A percentile compares a stretch with the other conserved stretches of the same genome.
These are phyloP conservation scores for Seiridium unicorne DNA, from an alignment of 2,329 filamentous ascomycete genomes.

Conservation along the genomic window DNA sequence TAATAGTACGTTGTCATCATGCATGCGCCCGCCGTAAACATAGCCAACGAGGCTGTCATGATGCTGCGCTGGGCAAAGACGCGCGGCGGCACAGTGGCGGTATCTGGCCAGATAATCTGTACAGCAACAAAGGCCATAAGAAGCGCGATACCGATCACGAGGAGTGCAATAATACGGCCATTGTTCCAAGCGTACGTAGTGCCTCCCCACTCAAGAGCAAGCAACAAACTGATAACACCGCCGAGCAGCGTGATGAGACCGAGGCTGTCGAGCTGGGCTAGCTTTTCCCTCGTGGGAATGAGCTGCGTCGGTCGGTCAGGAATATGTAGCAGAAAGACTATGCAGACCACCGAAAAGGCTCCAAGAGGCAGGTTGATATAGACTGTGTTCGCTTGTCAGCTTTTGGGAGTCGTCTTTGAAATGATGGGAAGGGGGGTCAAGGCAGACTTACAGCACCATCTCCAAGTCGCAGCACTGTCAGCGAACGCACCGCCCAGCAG, in stretches of 20 bases:
- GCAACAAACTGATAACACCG: conserved; percentile 1
- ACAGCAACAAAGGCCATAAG: background rate
- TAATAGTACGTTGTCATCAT: conserved; percentile 28
- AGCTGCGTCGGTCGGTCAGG: conserved; percentile 10
- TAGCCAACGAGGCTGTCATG: background rate
- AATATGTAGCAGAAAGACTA: conserved; percentile 4
- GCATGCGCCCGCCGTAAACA: conserved; percentile 13
- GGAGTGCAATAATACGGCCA: conserved; percentile 21
- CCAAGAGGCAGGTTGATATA: conserved; percentile 3
- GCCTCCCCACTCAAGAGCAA: conserved; percentile 12
- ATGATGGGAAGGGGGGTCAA: background rate
- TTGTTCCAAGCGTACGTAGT: conserved; percentile 27
- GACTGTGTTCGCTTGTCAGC: background rate
- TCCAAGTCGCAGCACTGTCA: background rate
- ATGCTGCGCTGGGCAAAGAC: background rate
- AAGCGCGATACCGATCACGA: conserved; percentile 13
- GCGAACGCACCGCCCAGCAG: background rate
- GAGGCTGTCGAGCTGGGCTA: conserved; percentile 15
- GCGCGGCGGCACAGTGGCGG: background rate
- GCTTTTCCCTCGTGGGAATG: conserved; percentile 3
- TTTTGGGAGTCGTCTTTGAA: background rate
- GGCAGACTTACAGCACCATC: background rate
- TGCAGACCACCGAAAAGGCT: background rate
- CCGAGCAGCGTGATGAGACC: conserved; percentile 2
- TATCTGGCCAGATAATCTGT: background rate